Evolutionary conservation across 257 asterid genomes (phyloP), one percentile per base, ranked within the genome.

Genomic region (Nicotiana paniculata): DNA sequence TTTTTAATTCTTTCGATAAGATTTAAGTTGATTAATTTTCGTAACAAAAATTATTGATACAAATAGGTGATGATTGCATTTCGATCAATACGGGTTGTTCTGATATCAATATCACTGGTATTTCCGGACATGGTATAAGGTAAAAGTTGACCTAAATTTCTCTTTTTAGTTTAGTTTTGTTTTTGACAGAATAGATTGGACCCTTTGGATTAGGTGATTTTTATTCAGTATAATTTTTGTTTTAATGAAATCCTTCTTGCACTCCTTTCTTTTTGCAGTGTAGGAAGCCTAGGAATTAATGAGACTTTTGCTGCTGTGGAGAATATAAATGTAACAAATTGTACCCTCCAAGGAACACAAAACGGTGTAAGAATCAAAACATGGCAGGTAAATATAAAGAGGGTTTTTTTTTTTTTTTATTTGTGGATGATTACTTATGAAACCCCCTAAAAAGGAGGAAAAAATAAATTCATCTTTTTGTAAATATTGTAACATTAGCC

Each of bases 291-390:
- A 85, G 92, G 93, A 77, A 77, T 69, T 72, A 6, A 83, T 6
- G 91, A 89, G 32, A 16, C 21, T 11, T 55, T 33, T 77, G 93
- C 86, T 1, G 80, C 85, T 81, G 92, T 90, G 9, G 84, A 90
- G 84, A 83, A 55, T 21, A 80, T 91, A 81, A 53, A 59, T 30
- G 74, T 90, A 85, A 63, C 57, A 26, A 77, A 91, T 74, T 83
- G 91, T 83, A 87, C 84, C n/a, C 88, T 91, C 17, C 83, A 53
- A 21, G 62, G 87, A 85, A 86, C 84, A 33, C 53, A 77, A 12
- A 91, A 90, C 21, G 95, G 92, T 32, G 90, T 86, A 59, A 86
- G 95, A 84, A 91, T 90, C 88, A 91, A 91, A 83, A 87, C 95
- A 85, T 89, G 90, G 90, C 93, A 91, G 89, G 95, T 91, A 82